Base-by-base conservation (phyloP, 257 asterid species). In the Echites panduratus region DNA sequence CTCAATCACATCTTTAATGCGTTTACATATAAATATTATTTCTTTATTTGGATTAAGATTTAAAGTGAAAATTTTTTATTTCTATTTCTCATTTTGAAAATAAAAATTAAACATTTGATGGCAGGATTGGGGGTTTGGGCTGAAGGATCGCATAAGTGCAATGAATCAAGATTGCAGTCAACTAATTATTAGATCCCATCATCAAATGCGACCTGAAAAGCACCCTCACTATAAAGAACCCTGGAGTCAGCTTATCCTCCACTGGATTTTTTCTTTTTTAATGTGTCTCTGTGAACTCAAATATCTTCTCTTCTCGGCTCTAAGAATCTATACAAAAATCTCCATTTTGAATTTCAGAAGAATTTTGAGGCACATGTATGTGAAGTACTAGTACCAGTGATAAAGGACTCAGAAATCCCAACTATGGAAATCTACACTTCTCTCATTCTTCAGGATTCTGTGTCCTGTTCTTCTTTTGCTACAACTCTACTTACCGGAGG, bases 391-490 rank as follows among this genome's bases (percentile, higher is more conserved):
- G 9, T 22, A n/a, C 4, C 35, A 10, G 56, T 26, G 7, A 19
- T 53, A 20, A 20, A 53, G 24, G 59, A 53, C 57, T 44, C 12
- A 47, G n/a, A 19, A 45, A 22, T 67, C 14, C 53, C 52, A 64
- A 22, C 16, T 4, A 63, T 76, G 80, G 72, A 64, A 64, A 13
- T 70, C 20, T 19, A 20, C 61, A 27, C 44, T 12, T 47, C 45
- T 38, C 40, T 67, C 20, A 59, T 43, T 19, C 49, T 58, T 50
- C 50, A 9, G 14, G 43, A 41, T 20, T 56, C 71, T 45, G 64
- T 77, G 44, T 41, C 68, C 65, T 72, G 26, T 63, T n/a, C 61
- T 70, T 13, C 66, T 17, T 48, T 45, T 52, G 61, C 62, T 35
- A 70, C 61, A 52, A 52, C 61, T 70, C 66, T 65, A 43, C 35